These are phyloP conservation scores for Paxillus rubicundulus DNA, from an alignment of 768 basidiomycete species.

Conservation along the genomic window DNA sequence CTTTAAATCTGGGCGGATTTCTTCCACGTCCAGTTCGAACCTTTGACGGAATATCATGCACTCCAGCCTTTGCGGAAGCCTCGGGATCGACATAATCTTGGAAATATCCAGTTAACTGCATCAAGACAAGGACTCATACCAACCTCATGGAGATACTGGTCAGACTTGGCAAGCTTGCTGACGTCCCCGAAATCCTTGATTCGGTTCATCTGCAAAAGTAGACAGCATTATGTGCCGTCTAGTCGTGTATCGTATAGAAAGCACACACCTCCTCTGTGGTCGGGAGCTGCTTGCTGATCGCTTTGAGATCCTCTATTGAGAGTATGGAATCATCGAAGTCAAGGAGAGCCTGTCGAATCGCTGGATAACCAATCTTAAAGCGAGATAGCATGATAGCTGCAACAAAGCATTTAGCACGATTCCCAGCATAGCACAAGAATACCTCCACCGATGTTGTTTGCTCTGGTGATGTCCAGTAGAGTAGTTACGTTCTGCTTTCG, in stretches of 20 bases:
- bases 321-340: constrained; percentile 67
- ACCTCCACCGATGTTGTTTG: constrained; percentile 75
- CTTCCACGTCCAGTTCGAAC: constrained; percentile 79
- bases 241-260: not conserved
- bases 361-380: constrained; percentile 61
- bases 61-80: constrained; percentile 68
- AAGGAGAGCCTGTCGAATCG: constrained; percentile 70
- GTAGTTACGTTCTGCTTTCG: constrained; percentile 66
- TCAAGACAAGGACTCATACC: constrained; percentile 5
- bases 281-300: constrained; percentile 72
- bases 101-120: constrained; percentile 3
- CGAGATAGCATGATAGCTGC: constrained; percentile 82
- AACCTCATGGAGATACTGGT: constrained; percentile 81
- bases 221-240: not conserved
- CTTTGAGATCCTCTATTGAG: constrained; percentile 71
- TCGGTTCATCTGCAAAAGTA: constrained; percentile 47
- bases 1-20: constrained; percentile 78
- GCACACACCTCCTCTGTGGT: constrained; percentile 72
- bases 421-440: not conserved
- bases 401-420: constrained; percentile 2
- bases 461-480: constrained; percentile 73
- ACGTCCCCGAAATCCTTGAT: constrained; percentile 72
- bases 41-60: constrained; percentile 85
- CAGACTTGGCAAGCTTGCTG: constrained; percentile 73
- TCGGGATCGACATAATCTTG: constrained; percentile 77